Evolutionary conservation across 1,284 basidiomycete genomes (phyloP).

Genomic region (Leccinum huronense): DNA sequence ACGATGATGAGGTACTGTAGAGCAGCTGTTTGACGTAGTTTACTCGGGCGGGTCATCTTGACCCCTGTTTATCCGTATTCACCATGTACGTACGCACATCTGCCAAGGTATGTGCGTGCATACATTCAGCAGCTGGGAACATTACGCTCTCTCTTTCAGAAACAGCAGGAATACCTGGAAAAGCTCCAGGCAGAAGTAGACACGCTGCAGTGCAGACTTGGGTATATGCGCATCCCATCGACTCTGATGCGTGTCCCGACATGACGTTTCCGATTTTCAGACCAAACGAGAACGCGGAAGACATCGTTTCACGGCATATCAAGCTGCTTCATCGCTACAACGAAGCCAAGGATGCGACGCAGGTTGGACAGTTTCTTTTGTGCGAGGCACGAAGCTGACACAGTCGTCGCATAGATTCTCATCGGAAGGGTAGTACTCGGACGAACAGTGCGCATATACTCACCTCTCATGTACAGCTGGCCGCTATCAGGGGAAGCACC

Average conservation of each 20-base stretch:
- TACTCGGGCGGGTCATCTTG: conserved; percentile 5
- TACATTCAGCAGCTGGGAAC: not conserved
- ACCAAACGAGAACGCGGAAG: conserved; percentile 54
- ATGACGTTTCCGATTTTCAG: conserved; percentile 34
- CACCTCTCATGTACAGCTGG: conserved; percentile 48
- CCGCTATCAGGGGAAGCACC: conserved; percentile 60
- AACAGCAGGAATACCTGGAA: conserved; percentile 51
- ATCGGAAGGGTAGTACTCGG: conserved; percentile 35
- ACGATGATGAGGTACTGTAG: not conserved
- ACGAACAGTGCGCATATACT: conserved; percentile 28
- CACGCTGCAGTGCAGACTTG: conserved; percentile 50
- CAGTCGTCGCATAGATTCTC: conserved; percentile 28
- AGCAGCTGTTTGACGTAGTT: conserved; percentile 18
- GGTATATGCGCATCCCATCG: conserved; percentile 41
- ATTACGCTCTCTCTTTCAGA: conserved; percentile 36
- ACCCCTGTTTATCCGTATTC: conserved; percentile 4
- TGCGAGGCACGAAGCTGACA: conserved; percentile 2
- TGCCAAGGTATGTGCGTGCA: conserved; percentile 24
- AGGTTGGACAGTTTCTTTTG: conserved; percentile 41
- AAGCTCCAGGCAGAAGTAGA: conserved; percentile 55
- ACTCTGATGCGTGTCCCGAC: not conserved
- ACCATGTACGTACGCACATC: conserved; percentile 33
- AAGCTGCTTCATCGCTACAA: conserved; percentile 73
- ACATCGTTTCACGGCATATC: conserved; percentile 68
- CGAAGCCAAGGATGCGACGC: conserved; percentile 77